A percentile compares a stretch with the other conserved stretches of the same genome.
These are phyloP conservation scores for Suhomyces prunicola DNA, from an alignment of 805 yeast genomes.

Conservation along the genomic window DNA sequence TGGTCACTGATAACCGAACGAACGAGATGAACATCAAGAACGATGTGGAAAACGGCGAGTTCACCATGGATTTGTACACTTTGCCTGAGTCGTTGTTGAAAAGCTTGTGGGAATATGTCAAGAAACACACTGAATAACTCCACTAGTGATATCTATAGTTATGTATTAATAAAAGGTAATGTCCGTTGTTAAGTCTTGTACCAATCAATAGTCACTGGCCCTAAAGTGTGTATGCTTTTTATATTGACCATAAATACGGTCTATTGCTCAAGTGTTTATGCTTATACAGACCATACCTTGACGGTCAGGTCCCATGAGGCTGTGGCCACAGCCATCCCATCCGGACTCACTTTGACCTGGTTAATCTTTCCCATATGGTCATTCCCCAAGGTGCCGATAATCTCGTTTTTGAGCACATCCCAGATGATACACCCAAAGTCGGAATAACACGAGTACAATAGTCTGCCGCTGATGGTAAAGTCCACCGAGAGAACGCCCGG, in stretches of 20 bases:
- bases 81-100: conserved; percentile 87
- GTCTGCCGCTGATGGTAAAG: conserved; percentile 69
- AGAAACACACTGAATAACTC: conserved; percentile 50
- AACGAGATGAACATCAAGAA: conserved; percentile 94
- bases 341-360: conserved; percentile 62
- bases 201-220: no score
- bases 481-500: conserved; percentile 74
- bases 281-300: conserved; percentile 53
- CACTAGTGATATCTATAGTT: background rate
- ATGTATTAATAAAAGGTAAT: background rate
- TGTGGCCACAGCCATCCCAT: conserved; percentile 75
- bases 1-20: conserved; percentile 95
- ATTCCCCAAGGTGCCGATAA: conserved; percentile 65
- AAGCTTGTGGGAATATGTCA: conserved; percentile 92
- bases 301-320: conserved; percentile 79
- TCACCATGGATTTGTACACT: conserved; percentile 92
- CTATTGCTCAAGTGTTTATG: no score
- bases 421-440: conserved; percentile 73
- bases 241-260: no score
- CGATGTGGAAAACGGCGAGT: conserved; percentile 95
- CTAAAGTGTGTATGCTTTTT: no score
- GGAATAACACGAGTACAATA: conserved; percentile 71
- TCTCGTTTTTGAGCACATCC: conserved; percentile 67
- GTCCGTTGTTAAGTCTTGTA: background rate
- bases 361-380: conserved; percentile 57